Conservation (phyloP, 257 asterid species). For the Nicotiana paniculata region DNA sequence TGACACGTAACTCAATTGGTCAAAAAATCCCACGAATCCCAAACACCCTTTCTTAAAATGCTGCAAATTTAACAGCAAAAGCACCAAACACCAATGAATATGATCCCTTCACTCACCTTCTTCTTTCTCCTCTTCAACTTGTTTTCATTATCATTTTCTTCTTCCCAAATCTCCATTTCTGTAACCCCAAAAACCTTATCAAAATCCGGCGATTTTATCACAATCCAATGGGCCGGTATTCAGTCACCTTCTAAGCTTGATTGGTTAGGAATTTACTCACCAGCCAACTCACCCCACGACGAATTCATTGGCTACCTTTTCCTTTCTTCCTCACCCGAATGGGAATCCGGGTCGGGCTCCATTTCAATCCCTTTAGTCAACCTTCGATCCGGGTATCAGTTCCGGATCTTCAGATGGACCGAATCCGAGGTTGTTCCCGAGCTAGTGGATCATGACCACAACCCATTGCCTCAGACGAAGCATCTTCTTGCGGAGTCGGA, state of each 20-base stretch:
- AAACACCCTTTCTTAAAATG: no score
- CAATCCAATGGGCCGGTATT: conserved; percentile 67
- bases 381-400: conserved; percentile 66
- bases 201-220: conserved; percentile 60
- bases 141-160: conserved; percentile 17
- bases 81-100: conserved; percentile 36
- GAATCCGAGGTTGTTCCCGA: conserved; percentile 59
- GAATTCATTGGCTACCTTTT: conserved; percentile 71
- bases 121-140: conserved; percentile 11
- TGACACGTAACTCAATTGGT: no score
- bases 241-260: conserved; percentile 65
- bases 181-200: conserved; percentile 40
- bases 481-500: conserved; percentile 67
- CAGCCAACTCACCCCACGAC: conserved; percentile 45
- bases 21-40: no score
- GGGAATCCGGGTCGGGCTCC: conserved; percentile 83
- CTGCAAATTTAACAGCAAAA: not conserved
- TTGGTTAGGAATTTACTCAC: conserved; percentile 85
- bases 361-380: conserved; percentile 60
- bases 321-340: conserved; percentile 57
- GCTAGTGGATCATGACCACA: conserved; percentile 67
- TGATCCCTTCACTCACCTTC: conserved; percentile 1
- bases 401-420: conserved; percentile 79
- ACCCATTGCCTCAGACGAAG: conserved; percentile 76
- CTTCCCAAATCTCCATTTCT: conserved; percentile 38